Percentiles rank a stretch among this genome's conserved stretches.
Evolutionary conservation across 2,329 filamentous ascomycete species (phyloP).

Genomic region (Fusarium heterosporum): DNA sequence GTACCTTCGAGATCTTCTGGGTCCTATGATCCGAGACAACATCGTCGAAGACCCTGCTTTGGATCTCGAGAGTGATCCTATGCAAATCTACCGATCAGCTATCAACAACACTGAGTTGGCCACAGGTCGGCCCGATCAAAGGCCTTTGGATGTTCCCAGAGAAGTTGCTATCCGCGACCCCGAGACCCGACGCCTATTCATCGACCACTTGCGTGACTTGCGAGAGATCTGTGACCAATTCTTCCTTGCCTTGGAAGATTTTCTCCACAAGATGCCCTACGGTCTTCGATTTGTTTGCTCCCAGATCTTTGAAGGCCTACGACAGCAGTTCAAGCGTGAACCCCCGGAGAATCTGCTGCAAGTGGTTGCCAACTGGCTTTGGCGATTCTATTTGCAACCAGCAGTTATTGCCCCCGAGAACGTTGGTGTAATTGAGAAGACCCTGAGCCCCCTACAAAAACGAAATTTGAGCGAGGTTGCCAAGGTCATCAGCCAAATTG

Average conservation of each 20-base stretch:
- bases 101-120: slow-evolving; percentile 98
- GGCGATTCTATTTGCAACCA: slow-evolving; percentile 93
- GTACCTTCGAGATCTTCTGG: slow-evolving; percentile 87
- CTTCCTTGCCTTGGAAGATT: slow-evolving; percentile 83
- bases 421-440: slow-evolving; percentile 90
- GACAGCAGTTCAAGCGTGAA: slow-evolving; percentile 82
- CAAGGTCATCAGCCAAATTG: slow-evolving; percentile 91
- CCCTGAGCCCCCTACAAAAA: slow-evolving; percentile 90
- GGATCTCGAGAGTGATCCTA: slow-evolving; percentile 94
- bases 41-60: slow-evolving; percentile 92
- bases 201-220: slow-evolving; percentile 92
- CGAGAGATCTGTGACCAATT: slow-evolving; percentile 95
- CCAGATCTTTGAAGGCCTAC: slow-evolving; percentile 84
- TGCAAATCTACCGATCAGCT: slow-evolving; percentile 94
- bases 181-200: slow-evolving; percentile 92
- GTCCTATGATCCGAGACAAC: slow-evolving; percentile 87
- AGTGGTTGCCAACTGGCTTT: slow-evolving; percentile 89
- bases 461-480: slow-evolving; percentile 90
- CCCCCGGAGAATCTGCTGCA: slow-evolving; percentile 82
- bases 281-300: slow-evolving; percentile 89
- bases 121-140: slow-evolving; percentile 84
- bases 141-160: slow-evolving; percentile 85
- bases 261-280: slow-evolving; percentile 89
- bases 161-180: slow-evolving; percentile 96
- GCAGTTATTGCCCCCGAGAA: slow-evolving; percentile 91